Evolutionary conservation across 192 early-diverging fungal species (phyloP).

Genomic region (Backusella australiensis): DNA sequence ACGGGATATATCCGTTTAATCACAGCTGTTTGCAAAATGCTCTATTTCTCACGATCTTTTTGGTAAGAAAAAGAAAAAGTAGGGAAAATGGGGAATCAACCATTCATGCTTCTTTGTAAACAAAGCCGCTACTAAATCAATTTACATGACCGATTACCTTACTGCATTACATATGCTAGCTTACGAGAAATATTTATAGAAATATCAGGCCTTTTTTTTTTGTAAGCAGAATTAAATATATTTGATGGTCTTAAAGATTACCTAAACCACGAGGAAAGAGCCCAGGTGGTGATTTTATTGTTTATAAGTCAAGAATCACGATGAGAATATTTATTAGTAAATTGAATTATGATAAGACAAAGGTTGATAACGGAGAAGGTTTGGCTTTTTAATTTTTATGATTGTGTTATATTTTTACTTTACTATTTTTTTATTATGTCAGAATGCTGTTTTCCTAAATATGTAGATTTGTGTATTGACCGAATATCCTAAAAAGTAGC

Average conservation of each 20-base stretch:
- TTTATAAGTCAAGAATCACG: not conserved
- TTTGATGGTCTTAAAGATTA: not conserved
- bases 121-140: not conserved
- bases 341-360: not conserved
- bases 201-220: not conserved
- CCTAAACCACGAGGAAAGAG: not conserved
- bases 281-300: not conserved
- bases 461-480: not conserved
- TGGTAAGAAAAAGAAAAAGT: not conserved
- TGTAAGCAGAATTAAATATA: not conserved
- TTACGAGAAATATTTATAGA: not conserved
- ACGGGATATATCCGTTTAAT: not conserved
- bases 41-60: not conserved
- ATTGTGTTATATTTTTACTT: not conserved
- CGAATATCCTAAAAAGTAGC: not conserved
- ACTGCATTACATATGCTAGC: not conserved
- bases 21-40: not conserved
- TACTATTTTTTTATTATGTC: not conserved
- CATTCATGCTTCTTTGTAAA: not conserved
- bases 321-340: not conserved
- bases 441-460: not conserved
- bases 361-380: not conserved
- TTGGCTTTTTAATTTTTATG: not conserved
- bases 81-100: not conserved
- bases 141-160: not conserved